phyloP scores from a whole-genome alignment of 345 rosid species.

The Cardamine resedifolia region DNA sequence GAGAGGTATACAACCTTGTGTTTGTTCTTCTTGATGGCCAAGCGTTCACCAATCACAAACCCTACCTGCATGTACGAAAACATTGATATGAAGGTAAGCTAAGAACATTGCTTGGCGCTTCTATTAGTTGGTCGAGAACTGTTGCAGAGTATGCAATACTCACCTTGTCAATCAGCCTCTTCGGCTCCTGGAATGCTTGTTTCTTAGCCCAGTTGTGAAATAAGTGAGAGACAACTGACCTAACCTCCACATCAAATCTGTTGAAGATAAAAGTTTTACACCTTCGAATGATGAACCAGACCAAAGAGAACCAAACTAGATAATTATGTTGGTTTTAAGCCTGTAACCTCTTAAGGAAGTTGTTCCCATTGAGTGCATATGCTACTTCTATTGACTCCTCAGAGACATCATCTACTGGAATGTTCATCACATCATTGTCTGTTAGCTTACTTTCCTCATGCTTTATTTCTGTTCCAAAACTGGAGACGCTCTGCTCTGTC shows the following conservation, averaged over 20 bases:
- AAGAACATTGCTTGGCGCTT: constrained; percentile 23
- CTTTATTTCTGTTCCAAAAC: constrained; percentile 21
- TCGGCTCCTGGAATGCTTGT: constrained; percentile 82
- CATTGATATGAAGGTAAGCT: constrained; percentile 16
- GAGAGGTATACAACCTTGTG: constrained; percentile 61
- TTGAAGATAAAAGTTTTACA: constrained; percentile 14
- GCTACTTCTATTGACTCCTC: constrained; percentile 42
- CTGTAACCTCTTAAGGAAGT: constrained; percentile 69
- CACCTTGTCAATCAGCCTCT: constrained; percentile 84
- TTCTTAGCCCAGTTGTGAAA: constrained; percentile 96
- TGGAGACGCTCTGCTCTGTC: constrained; percentile 24
- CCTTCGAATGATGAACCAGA: constrained; percentile 4
- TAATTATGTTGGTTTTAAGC: constrained; percentile 12
- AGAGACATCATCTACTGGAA: constrained; percentile 40
- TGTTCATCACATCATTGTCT: constrained; percentile 36
- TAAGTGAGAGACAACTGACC: constrained; percentile 80
- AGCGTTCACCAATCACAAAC: constrained; percentile 85
- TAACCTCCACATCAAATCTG: constrained; percentile 80
- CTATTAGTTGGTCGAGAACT: background rate
- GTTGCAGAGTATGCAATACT: constrained; percentile 22
- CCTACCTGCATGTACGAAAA: constrained; percentile 54
- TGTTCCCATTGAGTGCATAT: constrained; percentile 54
- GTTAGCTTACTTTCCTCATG: constrained; percentile 39
- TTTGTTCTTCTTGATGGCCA: constrained; percentile 67
- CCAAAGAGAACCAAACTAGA: constrained; percentile 7